Percentiles rank a stretch among this genome's conserved stretches.
Evolutionary conservation across 257 asterid genomes (phyloP).

Genomic region (Salvia rosmarinus): DNA sequence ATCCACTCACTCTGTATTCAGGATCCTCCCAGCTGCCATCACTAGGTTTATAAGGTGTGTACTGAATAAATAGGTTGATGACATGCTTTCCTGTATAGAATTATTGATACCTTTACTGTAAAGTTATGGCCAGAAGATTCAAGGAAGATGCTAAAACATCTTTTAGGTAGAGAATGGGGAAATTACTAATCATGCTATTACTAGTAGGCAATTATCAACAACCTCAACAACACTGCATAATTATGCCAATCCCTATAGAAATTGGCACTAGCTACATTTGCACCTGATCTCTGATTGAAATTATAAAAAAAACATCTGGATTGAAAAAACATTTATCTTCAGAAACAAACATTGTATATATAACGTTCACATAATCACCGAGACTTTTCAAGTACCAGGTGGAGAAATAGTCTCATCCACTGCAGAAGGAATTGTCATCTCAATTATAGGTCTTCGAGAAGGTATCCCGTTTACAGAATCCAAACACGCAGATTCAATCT

Average conservation of each 20-base stretch:
- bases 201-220: conserved; percentile 3
- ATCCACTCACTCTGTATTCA: conserved; percentile 72
- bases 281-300: not conserved
- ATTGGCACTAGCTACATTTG: not conserved
- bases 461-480: conserved; percentile 80
- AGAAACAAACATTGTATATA: conserved; percentile 13
- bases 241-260: not conserved
- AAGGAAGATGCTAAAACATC: not conserved
- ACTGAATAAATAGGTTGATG: conserved; percentile 86
- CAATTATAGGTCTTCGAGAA: conserved; percentile 84
- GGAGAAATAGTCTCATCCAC: conserved; percentile 91
- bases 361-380: conserved; percentile 20
- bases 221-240: not conserved
- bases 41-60: conserved; percentile 87
- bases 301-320: not conserved
- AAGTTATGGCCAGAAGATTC: conserved; percentile 1
- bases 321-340: not conserved
- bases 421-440: conserved; percentile 97
- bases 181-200: not conserved
- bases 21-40: conserved; percentile 97
- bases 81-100: conserved; percentile 78
- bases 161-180: not conserved
- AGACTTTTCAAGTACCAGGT: conserved; percentile 52
- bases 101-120: conserved; percentile 16
- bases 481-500: conserved; percentile 75